phyloP scores from a whole-genome alignment of 345 rosid species.

The Arabidopsis suecica region DNA sequence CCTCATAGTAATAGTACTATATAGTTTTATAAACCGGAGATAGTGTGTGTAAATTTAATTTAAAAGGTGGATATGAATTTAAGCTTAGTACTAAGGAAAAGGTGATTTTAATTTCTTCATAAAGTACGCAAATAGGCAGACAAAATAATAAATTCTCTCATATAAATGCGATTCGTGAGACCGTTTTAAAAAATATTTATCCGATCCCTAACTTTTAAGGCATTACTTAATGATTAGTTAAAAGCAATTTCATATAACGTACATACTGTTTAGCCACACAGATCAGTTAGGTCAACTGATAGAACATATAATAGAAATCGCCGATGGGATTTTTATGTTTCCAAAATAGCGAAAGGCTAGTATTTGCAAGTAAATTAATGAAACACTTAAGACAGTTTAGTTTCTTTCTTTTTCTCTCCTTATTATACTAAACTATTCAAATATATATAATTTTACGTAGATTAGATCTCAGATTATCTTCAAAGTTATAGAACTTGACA shows the following conservation, averaged over 20 bases:
- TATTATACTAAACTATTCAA: not conserved
- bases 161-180: conserved; percentile 34
- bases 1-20: not conserved
- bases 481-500: not conserved
- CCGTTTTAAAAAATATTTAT: not conserved
- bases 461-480: conserved; percentile 5
- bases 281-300: conserved; percentile 26
- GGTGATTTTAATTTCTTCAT: conserved; percentile 4
- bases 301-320: not conserved
- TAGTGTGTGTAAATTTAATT: not conserved
- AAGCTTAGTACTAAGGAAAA: not conserved
- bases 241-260: conserved; percentile 23
- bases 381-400: not conserved
- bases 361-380: conserved; percentile 1
- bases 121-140: conserved; percentile 35
- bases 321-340: not conserved
- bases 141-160: conserved; percentile 34
- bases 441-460: not conserved
- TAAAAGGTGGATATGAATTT: not conserved
- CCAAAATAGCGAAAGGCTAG: not conserved
- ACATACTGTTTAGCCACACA: conserved; percentile 18
- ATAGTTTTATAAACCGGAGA: not conserved
- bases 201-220: conserved; percentile 10
- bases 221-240: conserved; percentile 23
- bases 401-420: not conserved